Base-by-base conservation (phyloP, 2,329 filamentous ascomycete genomes). In the Colletotrichum falcatum region DNA sequence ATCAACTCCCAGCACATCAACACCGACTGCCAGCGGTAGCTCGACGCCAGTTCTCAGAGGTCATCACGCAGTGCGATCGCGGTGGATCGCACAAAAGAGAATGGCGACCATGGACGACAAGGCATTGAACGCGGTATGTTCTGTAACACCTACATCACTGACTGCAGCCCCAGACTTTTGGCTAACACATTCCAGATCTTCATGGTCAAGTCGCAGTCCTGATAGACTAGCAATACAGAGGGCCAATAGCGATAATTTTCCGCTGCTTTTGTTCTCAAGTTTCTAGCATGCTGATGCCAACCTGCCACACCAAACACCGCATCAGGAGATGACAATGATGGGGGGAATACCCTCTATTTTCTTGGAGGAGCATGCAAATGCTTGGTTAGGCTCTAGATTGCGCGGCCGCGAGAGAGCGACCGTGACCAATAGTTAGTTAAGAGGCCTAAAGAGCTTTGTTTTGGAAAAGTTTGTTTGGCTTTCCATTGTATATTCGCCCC, bases 21-120 rank as follows among this genome's bases (percentile, higher is more conserved):
- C 79, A 26, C 81, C 81, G 2, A 83, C 81, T 28, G 82, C 80
- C 30, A 83, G 83, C 58, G 83, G 81, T 63, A 83, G 81, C 55
- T 84, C 84, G 35, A 86, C 83, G 37, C 84, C 85, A 14, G 51
- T 73, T 18, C 68, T 83, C 79, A 71, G 81, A 81, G 89, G 87
- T 59, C 88, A 94, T 73, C 93, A 95, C 78, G 88, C 92, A 65
- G 89, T 95, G 56, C 86, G 95, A 73, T 90, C 93, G 74, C 88
- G 94, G 71, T 94, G 95, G 80, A 97, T 98, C 76, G 92, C 92
- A 66, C 93, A 96, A 76, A 98, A 98, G 85, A 91, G 90, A 76
- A 89, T 91, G 83, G 94, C 95, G 2, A 88, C 94, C 69, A 88
- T 94, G 83, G 93, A 98, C 79, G 87, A 91, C 59, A 90, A 92